Conservation (phyloP, 2,329 filamentous ascomycete species). For the Pseudogymnoascus sp. region DNA sequence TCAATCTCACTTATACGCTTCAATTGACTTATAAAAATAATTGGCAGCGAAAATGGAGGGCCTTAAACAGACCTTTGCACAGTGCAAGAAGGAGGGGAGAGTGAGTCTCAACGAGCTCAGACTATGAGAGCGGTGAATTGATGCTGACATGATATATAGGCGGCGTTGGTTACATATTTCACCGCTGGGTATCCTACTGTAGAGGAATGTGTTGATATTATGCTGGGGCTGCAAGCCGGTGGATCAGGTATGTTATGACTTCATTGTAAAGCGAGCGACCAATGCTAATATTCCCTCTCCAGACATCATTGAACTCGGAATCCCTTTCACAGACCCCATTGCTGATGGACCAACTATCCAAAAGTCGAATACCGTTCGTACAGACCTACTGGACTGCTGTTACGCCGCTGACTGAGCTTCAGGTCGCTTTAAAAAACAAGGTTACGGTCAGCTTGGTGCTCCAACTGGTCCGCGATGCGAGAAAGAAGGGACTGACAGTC, state of each 20-base stretch:
- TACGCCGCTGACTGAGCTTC: conserved; percentile 19
- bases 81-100: conserved; percentile 47
- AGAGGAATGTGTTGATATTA: conserved; percentile 74
- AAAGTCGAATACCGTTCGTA: conserved; percentile 74
- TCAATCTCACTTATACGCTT: background rate
- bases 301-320: conserved; percentile 93
- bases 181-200: conserved; percentile 85
- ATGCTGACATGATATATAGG: conserved; percentile 19
- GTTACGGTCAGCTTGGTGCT: conserved; percentile 76
- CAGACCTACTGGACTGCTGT: background rate
- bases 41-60: conserved; percentile 35
- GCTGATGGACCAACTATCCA: conserved; percentile 97
- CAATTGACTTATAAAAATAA: conserved; percentile 20
- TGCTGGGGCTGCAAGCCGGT: conserved; percentile 86
- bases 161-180: conserved; percentile 87
- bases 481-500: conserved; percentile 67
- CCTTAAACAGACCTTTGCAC: conserved; percentile 50
- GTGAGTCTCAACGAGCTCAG: conserved; percentile 24
- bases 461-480: conserved; percentile 75
- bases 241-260: conserved; percentile 62
- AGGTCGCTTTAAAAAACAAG: conserved; percentile 75
- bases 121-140: conserved; percentile 1
- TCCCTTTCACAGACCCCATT: conserved; percentile 97
- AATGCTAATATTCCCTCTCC: conserved; percentile 14
- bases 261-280: conserved; percentile 9